Evolutionary conservation across 768 basidiomycete species (phyloP), one percentile per base, ranked within the genome.

Genomic region (Daedaleopsis nitida): DNA sequence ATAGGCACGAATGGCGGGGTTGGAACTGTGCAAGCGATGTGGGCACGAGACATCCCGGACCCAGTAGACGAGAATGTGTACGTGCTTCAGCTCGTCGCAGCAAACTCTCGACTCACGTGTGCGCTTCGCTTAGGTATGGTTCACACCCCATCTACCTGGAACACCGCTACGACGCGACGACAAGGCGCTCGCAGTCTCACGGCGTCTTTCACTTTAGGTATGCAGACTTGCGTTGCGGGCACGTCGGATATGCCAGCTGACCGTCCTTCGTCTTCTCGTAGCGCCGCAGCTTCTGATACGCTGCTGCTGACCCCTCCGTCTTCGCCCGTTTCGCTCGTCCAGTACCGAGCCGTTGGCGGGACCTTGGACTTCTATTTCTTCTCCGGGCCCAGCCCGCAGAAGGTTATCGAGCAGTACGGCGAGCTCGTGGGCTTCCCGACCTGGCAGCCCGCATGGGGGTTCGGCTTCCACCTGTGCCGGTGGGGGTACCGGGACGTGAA

Each of bases 291-390:
- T 4, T 82, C 87, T 24, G 91, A 93, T 67, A 83, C 89, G 62
- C 73, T 91, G 43, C 80, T 92, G 52, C 76, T 81, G 62, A 88
- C 83, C 6, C 91, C 85, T 34, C 78, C 78, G 8, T 72, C 66
- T 24, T 81, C 86, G 0, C 73, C 76, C n/a, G 76, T 77, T 12
- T 89, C 88, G 1, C 74, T 89, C 4, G 78, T 93, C 23, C 79
- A 93, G 65, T 94, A 92, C 69, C 79, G 91, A 49, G 76, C 86
- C 70, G 75, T 93, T 49, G 91, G 91, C 6, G 91, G 91, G 17
- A 86, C 85, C 0, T 74, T 92, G 35, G 88, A 92, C 73, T 85
- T 92, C 64, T 92, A 91, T 77, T 91, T 89, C 75, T 81, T 92
- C 69, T 83, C 77, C 6, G 81, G 81, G 14, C 76, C 76, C 10